A percentile compares a stretch with the other conserved stretches of the same genome.
These are phyloP conservation scores for Penicillium paneum DNA, from an alignment of 2,329 filamentous ascomycete genomes.

Conservation along the genomic window DNA sequence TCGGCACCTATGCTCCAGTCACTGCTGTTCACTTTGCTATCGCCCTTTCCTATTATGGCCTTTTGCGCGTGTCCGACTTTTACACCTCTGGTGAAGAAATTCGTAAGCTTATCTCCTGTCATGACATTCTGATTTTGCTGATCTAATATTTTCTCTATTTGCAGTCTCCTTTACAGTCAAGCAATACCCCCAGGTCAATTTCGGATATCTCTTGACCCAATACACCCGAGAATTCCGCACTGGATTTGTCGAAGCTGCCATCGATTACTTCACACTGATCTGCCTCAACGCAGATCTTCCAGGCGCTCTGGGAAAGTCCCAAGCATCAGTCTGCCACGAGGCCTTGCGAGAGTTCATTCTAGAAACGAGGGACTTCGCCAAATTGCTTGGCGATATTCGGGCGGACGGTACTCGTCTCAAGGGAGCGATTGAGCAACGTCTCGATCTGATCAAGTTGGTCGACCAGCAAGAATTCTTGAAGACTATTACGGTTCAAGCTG, in stretches of 20 bases:
- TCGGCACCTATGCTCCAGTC: slow-evolving; percentile 87
- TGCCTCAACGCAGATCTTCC: slow-evolving; percentile 84
- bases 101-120: slow-evolving; percentile 41
- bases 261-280: slow-evolving; percentile 89
- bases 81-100: slow-evolving; percentile 68
- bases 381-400: slow-evolving; percentile 85
- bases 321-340: slow-evolving; percentile 82
- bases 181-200: slow-evolving; percentile 76
- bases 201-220: slow-evolving; percentile 86
- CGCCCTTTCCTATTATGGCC: slow-evolving; percentile 80
- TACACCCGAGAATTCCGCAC: slow-evolving; percentile 96
- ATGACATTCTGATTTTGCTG: slow-evolving; percentile 6
- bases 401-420: slow-evolving; percentile 79
- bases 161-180: slow-evolving; percentile 54
- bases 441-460: slow-evolving; percentile 73
- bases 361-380: slow-evolving; percentile 95
- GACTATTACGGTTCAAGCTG: slow-evolving; percentile 89
- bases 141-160: not conserved
- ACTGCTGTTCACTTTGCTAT: slow-evolving; percentile 95
- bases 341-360: slow-evolving; percentile 89
- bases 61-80: slow-evolving; percentile 83
- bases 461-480: slow-evolving; percentile 82
- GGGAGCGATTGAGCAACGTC: slow-evolving; percentile 82
- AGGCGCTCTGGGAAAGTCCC: slow-evolving; percentile 69
- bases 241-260: slow-evolving; percentile 80